These are phyloP conservation scores for Russula brevipes DNA, from an alignment of 768 basidiomycete species.

Conservation along the genomic window DNA sequence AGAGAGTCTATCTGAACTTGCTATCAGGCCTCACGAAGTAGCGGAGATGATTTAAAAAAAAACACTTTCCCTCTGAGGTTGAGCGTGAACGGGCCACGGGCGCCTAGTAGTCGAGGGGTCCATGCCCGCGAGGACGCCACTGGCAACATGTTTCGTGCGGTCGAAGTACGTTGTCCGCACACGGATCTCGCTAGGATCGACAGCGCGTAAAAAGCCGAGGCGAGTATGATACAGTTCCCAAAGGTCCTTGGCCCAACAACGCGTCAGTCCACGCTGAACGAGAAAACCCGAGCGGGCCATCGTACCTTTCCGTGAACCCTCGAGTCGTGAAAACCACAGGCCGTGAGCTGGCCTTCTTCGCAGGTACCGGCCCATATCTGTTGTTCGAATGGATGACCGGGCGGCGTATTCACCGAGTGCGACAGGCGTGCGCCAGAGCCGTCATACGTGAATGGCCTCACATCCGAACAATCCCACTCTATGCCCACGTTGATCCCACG, in stretches of 20 bases:
- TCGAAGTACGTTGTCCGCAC: slow-evolving; percentile 40
- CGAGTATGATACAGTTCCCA: slow-evolving; percentile 39
- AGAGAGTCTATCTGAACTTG: slow-evolving; percentile 41
- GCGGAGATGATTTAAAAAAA: not conserved
- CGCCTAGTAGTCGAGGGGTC: slow-evolving; percentile 32
- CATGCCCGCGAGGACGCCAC: slow-evolving; percentile 43
- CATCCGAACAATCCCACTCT: slow-evolving; percentile 39
- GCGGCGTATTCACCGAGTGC: slow-evolving; percentile 36
- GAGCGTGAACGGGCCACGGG: slow-evolving; percentile 37
- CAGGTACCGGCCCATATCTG: slow-evolving; percentile 45
- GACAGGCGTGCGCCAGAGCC: slow-evolving; percentile 34
- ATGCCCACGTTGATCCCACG: slow-evolving; percentile 34
- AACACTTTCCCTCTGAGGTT: slow-evolving; percentile 37
- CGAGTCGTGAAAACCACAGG: slow-evolving; percentile 39
- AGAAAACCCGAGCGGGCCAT: not conserved
- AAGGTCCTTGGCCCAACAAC: slow-evolving; percentile 35
- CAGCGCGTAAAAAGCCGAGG: slow-evolving; percentile 37
- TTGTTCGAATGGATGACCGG: slow-evolving; percentile 40
- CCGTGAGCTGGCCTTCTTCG: slow-evolving; percentile 43
- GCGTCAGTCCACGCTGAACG: not conserved
- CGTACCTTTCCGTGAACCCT: slow-evolving; percentile 38
- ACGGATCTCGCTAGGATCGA: slow-evolving; percentile 37
- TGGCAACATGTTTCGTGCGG: slow-evolving; percentile 43
- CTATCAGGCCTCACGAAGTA: not conserved
- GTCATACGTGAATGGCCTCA: slow-evolving; percentile 37